A percentile compares a stretch with the other conserved stretches of the same genome.
phyloP scores from a whole-genome alignment of 2,329 filamentous ascomycete species.

The Magnaporthiopsis poae region DNA sequence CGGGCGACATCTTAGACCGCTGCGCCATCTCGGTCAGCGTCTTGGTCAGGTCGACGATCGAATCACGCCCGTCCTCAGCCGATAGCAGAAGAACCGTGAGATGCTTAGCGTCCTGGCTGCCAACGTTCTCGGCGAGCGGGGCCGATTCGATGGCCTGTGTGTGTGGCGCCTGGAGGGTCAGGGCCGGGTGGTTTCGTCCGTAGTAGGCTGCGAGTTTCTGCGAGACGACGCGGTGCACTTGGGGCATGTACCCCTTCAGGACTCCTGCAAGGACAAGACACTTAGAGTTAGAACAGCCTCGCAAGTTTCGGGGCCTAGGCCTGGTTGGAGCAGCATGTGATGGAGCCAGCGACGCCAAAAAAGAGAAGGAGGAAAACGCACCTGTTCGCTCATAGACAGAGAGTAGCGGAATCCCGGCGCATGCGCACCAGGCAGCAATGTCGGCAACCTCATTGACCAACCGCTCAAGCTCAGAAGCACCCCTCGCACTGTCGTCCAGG shows the following conservation, averaged over 20 bases:
- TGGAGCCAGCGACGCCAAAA: neutral
- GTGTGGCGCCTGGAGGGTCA: conserved; percentile 66
- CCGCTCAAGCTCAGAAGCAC: conserved; percentile 66
- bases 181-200: conserved; percentile 59
- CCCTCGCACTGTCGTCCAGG: conserved; percentile 53
- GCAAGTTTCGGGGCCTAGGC: neutral
- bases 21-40: conserved; percentile 94
- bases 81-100: conserved; percentile 69
- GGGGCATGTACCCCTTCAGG: conserved; percentile 80
- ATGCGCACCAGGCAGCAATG: conserved; percentile 84
- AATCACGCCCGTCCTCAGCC: conserved; percentile 79
- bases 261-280: conserved; percentile 47
- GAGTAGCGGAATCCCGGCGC: conserved; percentile 75
- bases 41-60: conserved; percentile 87
- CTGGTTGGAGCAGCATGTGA: neutral
- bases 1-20: conserved; percentile 66
- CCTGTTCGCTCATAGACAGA: conserved; percentile 89
- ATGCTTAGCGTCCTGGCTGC: conserved; percentile 26
- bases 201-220: conserved; percentile 82
- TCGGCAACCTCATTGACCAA: conserved; percentile 86
- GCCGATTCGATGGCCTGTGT: conserved; percentile 47
- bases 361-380: conserved; percentile 29
- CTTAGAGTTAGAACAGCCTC: too few relatives aligned
- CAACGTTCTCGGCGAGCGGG: conserved; percentile 29
- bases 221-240: conserved; percentile 68